Evolutionary conservation across 106 monocot species (phyloP), one percentile per base, ranked within the genome.

Genomic region (Phalaenopsis equestris): DNA sequence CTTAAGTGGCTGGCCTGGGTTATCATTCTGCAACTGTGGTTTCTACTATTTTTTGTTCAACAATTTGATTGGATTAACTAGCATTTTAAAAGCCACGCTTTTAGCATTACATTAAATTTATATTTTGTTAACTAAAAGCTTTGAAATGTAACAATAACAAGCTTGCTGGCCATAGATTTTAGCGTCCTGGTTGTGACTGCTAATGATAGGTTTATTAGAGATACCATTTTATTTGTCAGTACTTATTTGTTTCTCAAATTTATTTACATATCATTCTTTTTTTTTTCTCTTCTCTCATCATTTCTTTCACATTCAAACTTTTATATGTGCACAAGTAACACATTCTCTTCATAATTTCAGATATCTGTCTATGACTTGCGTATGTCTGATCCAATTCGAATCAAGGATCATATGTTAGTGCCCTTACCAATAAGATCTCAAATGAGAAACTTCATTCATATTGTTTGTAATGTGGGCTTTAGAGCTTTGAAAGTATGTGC

Each of bases 331-430:
- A 61, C 12, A 70, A 39, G n/a, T 70, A 37, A 70, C 14, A 38
- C 14, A 70, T 10, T n/a, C 64, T 78, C 42, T 65, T 41, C 12
- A 42, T 64, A 39, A 58, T 73, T 91, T 85, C 88, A 96, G 96
- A 83, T 96, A 85, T 86, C 83, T 64, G 83, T 94, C 77, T 96
- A 93, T 90, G 96, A 96, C 80, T 84, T 96, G 82, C 93, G 93
- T 23, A 92, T 88, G 86, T 90, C 96, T 82, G 82, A 87, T 79
- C 96, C 96, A 65, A 37, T 94, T 75, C 82, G 79, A 78, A 86
- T 89, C 57, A 96, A 96, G 87, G 96, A 96, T 83, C 96, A 96
- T 80, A 93, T 93, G 96, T 96, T 83, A 90, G 93, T 84, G 73
- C 47, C 84, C 11, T 18, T 79, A 67, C 6, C 15, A 14, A 38